A percentile compares a stretch with the other conserved stretches of the same genome.
Evolutionary conservation across 1,139 yeast species (phyloP).

Genomic region (Candida tropicalis): DNA sequence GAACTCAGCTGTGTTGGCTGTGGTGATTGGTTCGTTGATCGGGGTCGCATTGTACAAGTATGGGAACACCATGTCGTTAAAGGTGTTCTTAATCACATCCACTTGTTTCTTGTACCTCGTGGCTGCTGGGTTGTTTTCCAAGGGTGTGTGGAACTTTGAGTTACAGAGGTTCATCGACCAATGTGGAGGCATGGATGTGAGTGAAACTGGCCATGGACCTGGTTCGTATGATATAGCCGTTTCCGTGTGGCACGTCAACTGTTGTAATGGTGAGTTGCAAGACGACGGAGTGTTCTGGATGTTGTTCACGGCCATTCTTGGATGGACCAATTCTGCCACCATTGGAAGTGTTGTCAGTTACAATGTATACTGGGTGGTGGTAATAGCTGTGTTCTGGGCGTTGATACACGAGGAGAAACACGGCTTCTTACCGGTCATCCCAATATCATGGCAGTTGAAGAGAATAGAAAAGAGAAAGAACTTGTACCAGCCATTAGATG

Average conservation of each 20-base stretch:
- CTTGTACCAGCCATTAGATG: slow-evolving; percentile 14
- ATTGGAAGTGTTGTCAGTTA: slow-evolving; percentile 47
- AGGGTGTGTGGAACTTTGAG: slow-evolving; percentile 51
- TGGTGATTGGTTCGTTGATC: slow-evolving; percentile 35
- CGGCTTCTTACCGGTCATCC: slow-evolving; percentile 45
- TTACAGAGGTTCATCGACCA: slow-evolving; percentile 41
- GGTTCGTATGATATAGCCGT: slow-evolving; percentile 44
- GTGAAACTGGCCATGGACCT: slow-evolving; percentile 53
- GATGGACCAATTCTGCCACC: slow-evolving; percentile 54
- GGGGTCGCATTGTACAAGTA: slow-evolving; percentile 43
- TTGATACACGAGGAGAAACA: slow-evolving; percentile 35
- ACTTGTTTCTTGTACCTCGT: slow-evolving; percentile 46
- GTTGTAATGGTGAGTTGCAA: slow-evolving; percentile 48
- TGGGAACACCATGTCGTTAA: slow-evolving; percentile 45
- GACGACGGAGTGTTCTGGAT: slow-evolving; percentile 51
- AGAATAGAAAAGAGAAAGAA: slow-evolving; percentile 50
- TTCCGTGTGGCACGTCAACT: slow-evolving; percentile 40
- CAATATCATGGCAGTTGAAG: slow-evolving; percentile 55
- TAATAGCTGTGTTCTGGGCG: slow-evolving; percentile 26
- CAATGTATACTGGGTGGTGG: slow-evolving; percentile 39
- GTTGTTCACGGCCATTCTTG: slow-evolving; percentile 47
- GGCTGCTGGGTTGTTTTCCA: slow-evolving; percentile 49
- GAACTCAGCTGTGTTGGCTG: slow-evolving; percentile 33
- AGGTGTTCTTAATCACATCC: slow-evolving; percentile 42
- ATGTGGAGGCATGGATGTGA: slow-evolving; percentile 49